Conservation (phyloP, 768 basidiomycete species). For the Hericium erinaceus region DNA sequence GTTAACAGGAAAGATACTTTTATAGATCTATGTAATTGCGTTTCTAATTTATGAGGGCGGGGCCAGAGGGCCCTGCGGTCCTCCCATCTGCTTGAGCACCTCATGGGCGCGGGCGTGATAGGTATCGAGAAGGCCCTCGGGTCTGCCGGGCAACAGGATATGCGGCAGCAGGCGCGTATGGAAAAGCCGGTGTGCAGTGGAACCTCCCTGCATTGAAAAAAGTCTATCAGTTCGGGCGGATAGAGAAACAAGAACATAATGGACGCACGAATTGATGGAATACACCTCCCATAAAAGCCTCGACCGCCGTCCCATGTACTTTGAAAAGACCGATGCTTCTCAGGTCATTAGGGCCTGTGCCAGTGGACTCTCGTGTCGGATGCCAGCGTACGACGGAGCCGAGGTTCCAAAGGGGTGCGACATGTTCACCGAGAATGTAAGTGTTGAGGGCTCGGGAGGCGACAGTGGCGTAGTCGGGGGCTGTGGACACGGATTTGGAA, state of each 20-base stretch:
- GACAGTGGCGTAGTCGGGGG: conserved; percentile 51
- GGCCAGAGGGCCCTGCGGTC: conserved; percentile 18
- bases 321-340: conserved; percentile 62
- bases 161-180: conserved; percentile 34
- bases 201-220: conserved; percentile 28
- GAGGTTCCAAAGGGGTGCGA: conserved; percentile 69
- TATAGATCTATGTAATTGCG: neutral
- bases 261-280: conserved; percentile 64
- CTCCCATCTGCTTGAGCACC: conserved; percentile 42
- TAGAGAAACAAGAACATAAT: neutral
- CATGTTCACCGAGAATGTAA: conserved; percentile 60
- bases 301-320: conserved; percentile 67
- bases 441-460: conserved; percentile 53
- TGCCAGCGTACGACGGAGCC: conserved; percentile 66
- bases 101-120: conserved; percentile 41
- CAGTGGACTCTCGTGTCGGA: conserved; percentile 17
- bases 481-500: conserved; percentile 27
- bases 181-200: conserved; percentile 30
- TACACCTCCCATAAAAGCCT: conserved; percentile 67
- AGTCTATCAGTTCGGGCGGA: neutral
- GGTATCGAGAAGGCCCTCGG: conserved; percentile 24
- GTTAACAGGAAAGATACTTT: neutral
- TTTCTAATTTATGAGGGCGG: neutral
- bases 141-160: conserved; percentile 20
- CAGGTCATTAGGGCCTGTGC: conserved; percentile 26